Evolutionary conservation across 176 grass and related monocot species (phyloP).

Genomic region (Aegilops sharonensis): DNA sequence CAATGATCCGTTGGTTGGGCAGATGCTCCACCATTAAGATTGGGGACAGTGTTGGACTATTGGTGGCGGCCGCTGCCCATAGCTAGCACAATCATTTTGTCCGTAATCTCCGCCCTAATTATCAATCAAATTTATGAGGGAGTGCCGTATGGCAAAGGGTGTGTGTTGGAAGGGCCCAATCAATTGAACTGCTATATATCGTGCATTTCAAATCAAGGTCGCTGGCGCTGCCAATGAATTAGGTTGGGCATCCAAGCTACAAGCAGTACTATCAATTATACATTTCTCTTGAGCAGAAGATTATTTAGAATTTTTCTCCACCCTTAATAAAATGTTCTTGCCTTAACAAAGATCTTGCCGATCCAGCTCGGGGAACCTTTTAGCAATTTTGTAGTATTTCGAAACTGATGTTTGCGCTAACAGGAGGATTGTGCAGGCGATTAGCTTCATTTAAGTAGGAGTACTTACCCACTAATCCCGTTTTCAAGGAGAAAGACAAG

Average conservation of each 20-base stretch:
- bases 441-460: background rate
- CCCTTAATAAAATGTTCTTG: background rate
- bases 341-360: background rate
- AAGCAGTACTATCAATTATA: background rate
- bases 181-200: background rate
- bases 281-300: background rate
- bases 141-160: background rate
- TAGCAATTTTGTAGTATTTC: background rate
- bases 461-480: conserved; percentile 26
- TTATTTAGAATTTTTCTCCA: background rate
- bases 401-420: conserved; percentile 1
- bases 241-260: background rate
- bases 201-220: conserved; percentile 5
- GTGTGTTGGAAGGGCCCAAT: conserved; percentile 18
- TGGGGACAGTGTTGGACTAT: background rate
- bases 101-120: conserved; percentile 15
- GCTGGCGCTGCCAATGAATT: background rate
- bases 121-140: conserved; percentile 21
- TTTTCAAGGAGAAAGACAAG: background rate
- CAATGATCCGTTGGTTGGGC: conserved; percentile 18
- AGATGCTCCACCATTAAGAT: conserved; percentile 2
- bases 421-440: background rate
- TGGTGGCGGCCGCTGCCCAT: background rate
- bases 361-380: background rate
- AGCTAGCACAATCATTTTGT: background rate